A percentile compares a stretch with the other conserved stretches of the same genome.
These are phyloP conservation scores for Alternaria solani DNA, from an alignment of 2,329 filamentous ascomycete species.

Conservation along the genomic window DNA sequence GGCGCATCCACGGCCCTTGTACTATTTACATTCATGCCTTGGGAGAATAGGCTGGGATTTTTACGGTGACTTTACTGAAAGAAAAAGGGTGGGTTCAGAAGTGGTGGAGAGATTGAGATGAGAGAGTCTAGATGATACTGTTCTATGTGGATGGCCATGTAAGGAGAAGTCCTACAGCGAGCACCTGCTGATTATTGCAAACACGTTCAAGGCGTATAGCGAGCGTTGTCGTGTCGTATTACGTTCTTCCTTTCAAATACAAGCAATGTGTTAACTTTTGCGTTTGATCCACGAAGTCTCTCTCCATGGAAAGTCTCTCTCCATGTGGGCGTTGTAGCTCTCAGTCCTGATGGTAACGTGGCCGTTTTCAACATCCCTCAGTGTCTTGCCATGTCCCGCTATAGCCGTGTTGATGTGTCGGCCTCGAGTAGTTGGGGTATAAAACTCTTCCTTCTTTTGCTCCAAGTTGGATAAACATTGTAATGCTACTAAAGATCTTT, in stretches of 20 bases:
- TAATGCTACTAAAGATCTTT: not conserved
- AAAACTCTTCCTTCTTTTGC: not conserved
- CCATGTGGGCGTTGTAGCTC: not conserved
- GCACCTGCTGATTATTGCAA: not conserved
- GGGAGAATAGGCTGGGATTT: not conserved
- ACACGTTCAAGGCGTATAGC: not conserved
- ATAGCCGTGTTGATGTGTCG: not conserved
- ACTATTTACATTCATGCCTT: slow-evolving; percentile 5
- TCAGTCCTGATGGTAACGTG: not conserved
- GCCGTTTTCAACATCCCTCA: not conserved
- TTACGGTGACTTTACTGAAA: not conserved
- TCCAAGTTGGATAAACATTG: not conserved
- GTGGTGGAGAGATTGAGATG: not conserved
- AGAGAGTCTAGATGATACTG: not conserved
- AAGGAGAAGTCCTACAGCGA: not conserved
- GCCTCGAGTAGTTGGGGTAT: not conserved
- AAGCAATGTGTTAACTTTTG: not conserved
- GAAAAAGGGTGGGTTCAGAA: not conserved
- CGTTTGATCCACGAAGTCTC: not conserved
- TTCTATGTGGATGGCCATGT: not conserved
- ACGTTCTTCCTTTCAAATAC: not conserved
- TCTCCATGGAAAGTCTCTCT: not conserved
- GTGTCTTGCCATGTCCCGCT: not conserved
- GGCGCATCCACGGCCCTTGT: not conserved
- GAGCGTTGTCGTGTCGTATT: slow-evolving; percentile 1